Evolutionary conservation across 768 basidiomycete genomes (phyloP).

Genomic region (Lentinula raphanica): DNA sequence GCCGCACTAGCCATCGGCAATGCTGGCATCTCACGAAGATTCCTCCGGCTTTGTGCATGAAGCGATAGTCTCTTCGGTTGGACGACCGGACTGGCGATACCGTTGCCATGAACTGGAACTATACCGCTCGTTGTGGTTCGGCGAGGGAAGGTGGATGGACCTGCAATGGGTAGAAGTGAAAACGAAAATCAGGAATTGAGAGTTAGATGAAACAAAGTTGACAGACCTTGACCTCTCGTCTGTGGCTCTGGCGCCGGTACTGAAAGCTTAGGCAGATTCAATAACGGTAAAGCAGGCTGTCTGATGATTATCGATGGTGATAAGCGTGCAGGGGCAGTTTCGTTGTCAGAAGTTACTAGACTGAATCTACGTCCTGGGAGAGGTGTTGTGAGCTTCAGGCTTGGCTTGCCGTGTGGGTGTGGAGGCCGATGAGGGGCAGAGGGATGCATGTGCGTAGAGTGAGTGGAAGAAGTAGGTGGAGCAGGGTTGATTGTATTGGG

Average conservation of each 20-base stretch:
- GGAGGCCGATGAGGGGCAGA: no score
- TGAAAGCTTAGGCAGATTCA: conserved; percentile 44
- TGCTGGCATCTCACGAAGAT: conserved; percentile 52
- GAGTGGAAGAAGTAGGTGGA: background rate
- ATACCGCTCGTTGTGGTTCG: background rate
- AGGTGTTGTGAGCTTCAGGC: no score
- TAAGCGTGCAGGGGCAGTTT: conserved; percentile 13
- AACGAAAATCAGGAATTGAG: no score
- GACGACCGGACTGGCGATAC: conserved; percentile 12
- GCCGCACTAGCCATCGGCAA: conserved; percentile 40
- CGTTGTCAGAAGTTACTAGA: background rate
- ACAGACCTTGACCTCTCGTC: background rate
- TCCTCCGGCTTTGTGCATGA: conserved; percentile 19
- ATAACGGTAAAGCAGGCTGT: conserved; percentile 38
- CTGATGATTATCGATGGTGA: conserved; percentile 42
- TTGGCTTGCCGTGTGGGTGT: no score
- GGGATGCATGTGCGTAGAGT: background rate
- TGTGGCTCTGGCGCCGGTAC: background rate
- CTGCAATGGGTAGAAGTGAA: background rate
- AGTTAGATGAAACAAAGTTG: no score
- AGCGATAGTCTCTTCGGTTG: conserved; percentile 1
- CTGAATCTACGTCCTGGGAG: conserved; percentile 1
- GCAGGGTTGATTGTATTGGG: background rate
- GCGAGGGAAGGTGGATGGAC: background rate
- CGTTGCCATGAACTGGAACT: background rate